These are phyloP conservation scores for Lyophyllum atratum DNA, from an alignment of 768 basidiomycete species.

Conservation along the genomic window DNA sequence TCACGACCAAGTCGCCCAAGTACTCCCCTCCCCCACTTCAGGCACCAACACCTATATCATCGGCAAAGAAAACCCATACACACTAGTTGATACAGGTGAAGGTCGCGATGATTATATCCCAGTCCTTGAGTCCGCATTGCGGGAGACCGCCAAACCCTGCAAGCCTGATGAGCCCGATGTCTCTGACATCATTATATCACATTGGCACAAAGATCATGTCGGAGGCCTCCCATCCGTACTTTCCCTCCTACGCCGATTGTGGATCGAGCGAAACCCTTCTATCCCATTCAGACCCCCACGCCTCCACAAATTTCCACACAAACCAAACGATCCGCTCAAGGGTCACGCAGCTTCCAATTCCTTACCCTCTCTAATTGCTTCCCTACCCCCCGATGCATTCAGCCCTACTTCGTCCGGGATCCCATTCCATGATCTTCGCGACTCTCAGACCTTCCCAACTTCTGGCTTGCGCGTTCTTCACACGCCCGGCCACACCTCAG, in stretches of 20 bases:
- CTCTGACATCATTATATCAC: conserved; percentile 90
- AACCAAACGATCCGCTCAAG: conserved; percentile 17
- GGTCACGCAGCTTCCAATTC: conserved; percentile 29
- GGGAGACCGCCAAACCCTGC: conserved; percentile 31
- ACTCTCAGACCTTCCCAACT: conserved; percentile 53
- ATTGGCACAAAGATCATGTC: conserved; percentile 88
- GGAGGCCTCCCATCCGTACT: conserved; percentile 77
- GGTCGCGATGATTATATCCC: conserved; percentile 69
- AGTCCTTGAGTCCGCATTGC: conserved; percentile 63
- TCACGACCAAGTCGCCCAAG: neutral
- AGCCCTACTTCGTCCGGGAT: conserved; percentile 42
- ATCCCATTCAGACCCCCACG: conserved; percentile 64
- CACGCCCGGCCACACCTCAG: conserved; percentile 89
- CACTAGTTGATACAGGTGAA: conserved; percentile 84
- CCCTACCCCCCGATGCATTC: conserved; percentile 47
- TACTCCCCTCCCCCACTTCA: conserved; percentile 24
- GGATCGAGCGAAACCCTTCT: conserved; percentile 50
- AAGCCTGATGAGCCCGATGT: conserved; percentile 54
- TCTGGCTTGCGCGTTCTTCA: conserved; percentile 67
- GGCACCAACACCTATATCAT: conserved; percentile 92
- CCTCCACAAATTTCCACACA: conserved; percentile 70
- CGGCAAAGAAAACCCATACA: conserved; percentile 68
- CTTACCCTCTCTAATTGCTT: conserved; percentile 41
- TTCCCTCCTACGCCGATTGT: conserved; percentile 60
- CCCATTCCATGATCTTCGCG: conserved; percentile 58